phyloP scores from a whole-genome alignment of 2,329 filamentous ascomycete species.

The Botrytis medusae region DNA sequence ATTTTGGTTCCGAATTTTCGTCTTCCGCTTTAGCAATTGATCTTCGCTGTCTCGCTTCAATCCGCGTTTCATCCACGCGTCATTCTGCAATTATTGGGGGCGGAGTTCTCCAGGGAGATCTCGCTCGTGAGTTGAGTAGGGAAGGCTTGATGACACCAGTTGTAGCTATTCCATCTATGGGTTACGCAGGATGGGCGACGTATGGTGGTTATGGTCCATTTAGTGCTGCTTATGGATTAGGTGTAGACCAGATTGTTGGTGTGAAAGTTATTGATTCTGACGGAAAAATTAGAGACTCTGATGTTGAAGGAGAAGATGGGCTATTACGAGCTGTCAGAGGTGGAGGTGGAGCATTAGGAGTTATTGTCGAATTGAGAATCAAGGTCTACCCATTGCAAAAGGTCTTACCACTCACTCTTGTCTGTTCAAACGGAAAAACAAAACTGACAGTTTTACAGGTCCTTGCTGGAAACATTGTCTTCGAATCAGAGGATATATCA shows the following conservation, averaged over 20 bases:
- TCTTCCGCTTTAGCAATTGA: constrained; percentile 42
- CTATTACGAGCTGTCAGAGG: constrained; percentile 44
- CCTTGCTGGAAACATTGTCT: constrained; percentile 40
- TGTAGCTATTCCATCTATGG: constrained; percentile 36
- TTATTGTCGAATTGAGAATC: constrained; percentile 45
- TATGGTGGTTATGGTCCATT: constrained; percentile 42
- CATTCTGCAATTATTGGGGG: constrained; percentile 42
- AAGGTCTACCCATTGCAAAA: constrained; percentile 43
- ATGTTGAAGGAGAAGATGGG: constrained; percentile 31
- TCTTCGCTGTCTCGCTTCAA: constrained; percentile 41
- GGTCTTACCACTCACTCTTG: constrained; percentile 25
- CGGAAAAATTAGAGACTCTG: constrained; percentile 43
- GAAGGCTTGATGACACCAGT: constrained; percentile 38
- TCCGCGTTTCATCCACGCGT: constrained; percentile 36
- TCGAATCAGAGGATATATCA: constrained; percentile 38
- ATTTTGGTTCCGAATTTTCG: constrained; percentile 39
- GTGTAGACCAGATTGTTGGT: constrained; percentile 42
- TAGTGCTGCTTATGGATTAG: constrained; percentile 40
- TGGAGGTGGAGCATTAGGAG: constrained; percentile 44
- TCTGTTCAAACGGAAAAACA: neutral
- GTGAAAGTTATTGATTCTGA: constrained; percentile 44
- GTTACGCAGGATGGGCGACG: constrained; percentile 42
- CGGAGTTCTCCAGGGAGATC: constrained; percentile 39
- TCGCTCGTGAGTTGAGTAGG: constrained; percentile 36
- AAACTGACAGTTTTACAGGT: constrained; percentile 26